A percentile compares a stretch with the other conserved stretches of the same genome.
Evolutionary conservation across 2,329 filamentous ascomycete species (phyloP).

Genomic region (Blumeria hordei): DNA sequence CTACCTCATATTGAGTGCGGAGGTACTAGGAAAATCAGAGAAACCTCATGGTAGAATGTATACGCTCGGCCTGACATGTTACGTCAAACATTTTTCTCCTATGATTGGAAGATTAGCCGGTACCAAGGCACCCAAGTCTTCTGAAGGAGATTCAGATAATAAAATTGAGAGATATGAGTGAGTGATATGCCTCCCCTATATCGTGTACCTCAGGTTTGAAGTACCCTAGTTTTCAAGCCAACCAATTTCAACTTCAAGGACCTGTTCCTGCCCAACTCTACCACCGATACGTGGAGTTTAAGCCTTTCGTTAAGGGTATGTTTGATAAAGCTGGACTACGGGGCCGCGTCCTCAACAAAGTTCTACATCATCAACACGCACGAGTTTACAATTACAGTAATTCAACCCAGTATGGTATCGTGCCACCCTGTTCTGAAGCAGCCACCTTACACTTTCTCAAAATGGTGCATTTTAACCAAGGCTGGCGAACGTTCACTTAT

Average conservation of each 20-base stretch:
- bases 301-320: constrained; percentile 71
- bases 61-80: constrained; percentile 52
- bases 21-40: constrained; percentile 55
- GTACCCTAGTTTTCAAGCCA: constrained; percentile 56
- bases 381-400: constrained; percentile 76
- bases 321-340: constrained; percentile 57
- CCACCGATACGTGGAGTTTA: constrained; percentile 84
- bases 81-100: constrained; percentile 69
- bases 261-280: constrained; percentile 63
- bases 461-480: constrained; percentile 66
- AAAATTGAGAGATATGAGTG: constrained; percentile 54
- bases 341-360: constrained; percentile 59
- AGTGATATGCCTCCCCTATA: constrained; percentile 13
- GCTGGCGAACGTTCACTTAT: constrained; percentile 74
- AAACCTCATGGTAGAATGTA: constrained; percentile 45
- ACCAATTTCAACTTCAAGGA: constrained; percentile 67
- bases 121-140: constrained; percentile 34
- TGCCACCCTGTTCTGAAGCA: constrained; percentile 40
- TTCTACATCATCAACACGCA: constrained; percentile 70
- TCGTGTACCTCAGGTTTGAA: not conserved
- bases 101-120: constrained; percentile 66
- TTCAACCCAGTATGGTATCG: constrained; percentile 46
- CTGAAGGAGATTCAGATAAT: constrained; percentile 20
- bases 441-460: constrained; percentile 63
- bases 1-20: constrained; percentile 44